phyloP scores from a whole-genome alignment of 2,329 filamentous ascomycete species.

The Cladobotryum mycophilum region DNA sequence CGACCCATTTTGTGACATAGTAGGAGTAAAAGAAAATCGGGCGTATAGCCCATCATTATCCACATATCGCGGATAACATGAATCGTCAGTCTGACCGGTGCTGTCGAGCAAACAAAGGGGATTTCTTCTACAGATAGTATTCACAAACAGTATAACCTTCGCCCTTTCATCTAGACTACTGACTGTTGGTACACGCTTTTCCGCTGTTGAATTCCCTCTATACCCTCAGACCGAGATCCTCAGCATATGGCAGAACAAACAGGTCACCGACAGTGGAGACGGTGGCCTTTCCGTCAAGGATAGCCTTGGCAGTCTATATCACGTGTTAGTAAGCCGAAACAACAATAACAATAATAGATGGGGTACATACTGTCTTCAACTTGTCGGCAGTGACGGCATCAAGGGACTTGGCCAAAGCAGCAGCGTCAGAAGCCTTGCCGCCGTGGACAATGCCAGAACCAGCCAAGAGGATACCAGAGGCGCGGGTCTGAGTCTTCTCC shows the following conservation, averaged over 20 bases:
- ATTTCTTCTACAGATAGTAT: constrained; percentile 40
- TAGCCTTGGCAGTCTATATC: constrained; percentile 72
- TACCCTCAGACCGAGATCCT: constrained; percentile 90
- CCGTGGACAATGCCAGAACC: constrained; percentile 78
- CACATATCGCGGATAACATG: too few species aligned
- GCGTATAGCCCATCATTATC: too few species aligned
- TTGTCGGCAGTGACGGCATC: constrained; percentile 77
- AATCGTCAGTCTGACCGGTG: too few species aligned
- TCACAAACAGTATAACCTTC: constrained; percentile 35
- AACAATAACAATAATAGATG: constrained; percentile 13
- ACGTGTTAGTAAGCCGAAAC: constrained; percentile 21
- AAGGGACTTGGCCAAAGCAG: constrained; percentile 70
- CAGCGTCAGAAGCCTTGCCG: constrained; percentile 77
- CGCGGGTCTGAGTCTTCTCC: constrained; percentile 71
- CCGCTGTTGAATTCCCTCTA: constrained; percentile 48
- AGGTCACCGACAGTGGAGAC: constrained; percentile 89
- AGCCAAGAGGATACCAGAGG: constrained; percentile 72
- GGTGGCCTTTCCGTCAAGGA: constrained; percentile 82
- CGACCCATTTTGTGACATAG: neutral
- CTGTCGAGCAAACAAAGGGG: constrained; percentile 21
- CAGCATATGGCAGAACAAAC: constrained; percentile 82
- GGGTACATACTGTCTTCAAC: constrained; percentile 64
- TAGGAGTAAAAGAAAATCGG: neutral
- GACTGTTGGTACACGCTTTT: constrained; percentile 40
- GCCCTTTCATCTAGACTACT: constrained; percentile 33